phyloP scores from a whole-genome alignment of 2,329 filamentous ascomycete species.

The Allantophomopsis lycopodina region DNA sequence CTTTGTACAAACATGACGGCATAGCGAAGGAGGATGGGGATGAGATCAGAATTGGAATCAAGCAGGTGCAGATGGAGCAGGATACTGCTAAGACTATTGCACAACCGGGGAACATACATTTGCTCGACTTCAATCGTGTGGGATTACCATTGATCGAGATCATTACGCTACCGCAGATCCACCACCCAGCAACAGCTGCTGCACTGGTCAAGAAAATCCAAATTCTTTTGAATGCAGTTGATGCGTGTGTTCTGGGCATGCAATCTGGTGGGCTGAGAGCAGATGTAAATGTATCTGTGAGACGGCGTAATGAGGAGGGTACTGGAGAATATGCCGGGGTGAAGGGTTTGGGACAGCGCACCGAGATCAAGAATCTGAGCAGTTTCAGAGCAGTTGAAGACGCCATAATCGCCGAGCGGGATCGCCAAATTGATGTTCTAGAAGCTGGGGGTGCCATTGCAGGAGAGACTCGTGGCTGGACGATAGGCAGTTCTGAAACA shows the following conservation, averaged over 20 bases:
- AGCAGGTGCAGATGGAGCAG: slow-evolving; percentile 94
- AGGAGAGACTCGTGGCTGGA: slow-evolving; percentile 90
- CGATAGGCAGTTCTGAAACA: slow-evolving; percentile 71
- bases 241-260: slow-evolving; percentile 85
- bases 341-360: slow-evolving; percentile 63
- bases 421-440: slow-evolving; percentile 73
- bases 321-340: slow-evolving; percentile 39
- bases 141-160: slow-evolving; percentile 89
- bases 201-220: slow-evolving; percentile 85
- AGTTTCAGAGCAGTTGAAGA: slow-evolving; percentile 94
- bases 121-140: slow-evolving; percentile 89
- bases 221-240: slow-evolving; percentile 61
- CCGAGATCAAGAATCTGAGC: slow-evolving; percentile 94
- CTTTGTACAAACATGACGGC: slow-evolving; percentile 61
- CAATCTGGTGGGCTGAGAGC: slow-evolving; percentile 81
- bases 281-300: slow-evolving; percentile 90
- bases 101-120: slow-evolving; percentile 56
- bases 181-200: slow-evolving; percentile 75
- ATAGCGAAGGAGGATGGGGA: slow-evolving; percentile 63
- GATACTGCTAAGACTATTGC: slow-evolving; percentile 91
- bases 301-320: slow-evolving; percentile 27
- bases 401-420: slow-evolving; percentile 80
- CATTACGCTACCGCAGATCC: slow-evolving; percentile 81
- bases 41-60: slow-evolving; percentile 63
- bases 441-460: slow-evolving; percentile 61